phyloP scores from a whole-genome alignment of 768 basidiomycete genomes.

The Lepiota brunneoincarnata region DNA sequence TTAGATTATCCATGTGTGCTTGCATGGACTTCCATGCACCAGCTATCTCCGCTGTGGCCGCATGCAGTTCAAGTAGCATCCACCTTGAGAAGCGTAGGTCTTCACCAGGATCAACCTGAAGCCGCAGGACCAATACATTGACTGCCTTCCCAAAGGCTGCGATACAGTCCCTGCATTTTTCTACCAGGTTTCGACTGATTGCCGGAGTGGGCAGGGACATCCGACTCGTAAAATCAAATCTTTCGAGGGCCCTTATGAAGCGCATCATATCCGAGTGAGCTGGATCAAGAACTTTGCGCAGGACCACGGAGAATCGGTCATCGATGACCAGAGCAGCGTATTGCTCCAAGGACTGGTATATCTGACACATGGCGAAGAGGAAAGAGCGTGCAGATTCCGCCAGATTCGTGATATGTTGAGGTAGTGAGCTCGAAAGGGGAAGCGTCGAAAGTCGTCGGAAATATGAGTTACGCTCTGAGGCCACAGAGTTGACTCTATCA shows the following conservation, averaged over 20 bases:
- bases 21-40: slow-evolving; percentile 79
- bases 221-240: slow-evolving; percentile 81
- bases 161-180: slow-evolving; percentile 82
- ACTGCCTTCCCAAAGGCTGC: slow-evolving; percentile 87
- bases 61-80: slow-evolving; percentile 84
- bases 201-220: slow-evolving; percentile 64
- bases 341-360: slow-evolving; percentile 85
- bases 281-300: slow-evolving; percentile 84
- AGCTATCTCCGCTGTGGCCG: slow-evolving; percentile 85
- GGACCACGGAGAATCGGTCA: slow-evolving; percentile 75
- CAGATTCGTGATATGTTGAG: slow-evolving; percentile 62
- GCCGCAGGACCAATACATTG: slow-evolving; percentile 74
- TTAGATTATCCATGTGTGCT: slow-evolving; percentile 68
- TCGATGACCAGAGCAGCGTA: slow-evolving; percentile 82
- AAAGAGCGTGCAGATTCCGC: slow-evolving; percentile 91
- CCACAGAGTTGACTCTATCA: slow-evolving; percentile 48
- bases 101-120: slow-evolving; percentile 70
- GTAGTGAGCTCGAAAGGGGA: slow-evolving; percentile 66
- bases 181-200: slow-evolving; percentile 75
- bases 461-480: slow-evolving; percentile 86
- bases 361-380: slow-evolving; percentile 87
- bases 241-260: slow-evolving; percentile 85
- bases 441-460: slow-evolving; percentile 89
- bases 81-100: slow-evolving; percentile 88
- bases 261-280: slow-evolving; percentile 78